Evolutionary conservation across 139 green algal genomes (phyloP).

Genomic region (Asterochloris erici): DNA sequence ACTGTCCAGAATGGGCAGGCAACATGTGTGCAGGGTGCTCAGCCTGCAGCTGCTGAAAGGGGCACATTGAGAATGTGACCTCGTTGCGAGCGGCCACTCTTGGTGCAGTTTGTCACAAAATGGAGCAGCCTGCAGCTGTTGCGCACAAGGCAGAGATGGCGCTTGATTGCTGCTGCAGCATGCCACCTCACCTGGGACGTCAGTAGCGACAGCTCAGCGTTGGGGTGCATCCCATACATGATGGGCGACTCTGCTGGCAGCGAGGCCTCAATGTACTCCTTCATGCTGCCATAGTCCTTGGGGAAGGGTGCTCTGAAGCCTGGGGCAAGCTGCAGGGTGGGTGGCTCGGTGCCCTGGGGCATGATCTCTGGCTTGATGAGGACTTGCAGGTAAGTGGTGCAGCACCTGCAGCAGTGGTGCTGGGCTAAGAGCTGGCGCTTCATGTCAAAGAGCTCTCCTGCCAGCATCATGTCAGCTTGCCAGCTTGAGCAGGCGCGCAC

Average conservation of each 20-base stretch:
- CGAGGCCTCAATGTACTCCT: slow-evolving; percentile 69
- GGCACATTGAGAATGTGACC: too few species aligned
- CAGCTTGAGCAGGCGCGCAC: too few species aligned
- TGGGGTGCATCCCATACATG: slow-evolving; percentile 86
- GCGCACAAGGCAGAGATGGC: too few species aligned
- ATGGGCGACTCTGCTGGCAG: slow-evolving; percentile 76
- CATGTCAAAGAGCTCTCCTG: too few species aligned
- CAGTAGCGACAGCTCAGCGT: slow-evolving; percentile 79
- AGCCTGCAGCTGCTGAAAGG: too few species aligned
- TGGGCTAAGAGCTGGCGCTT: too few species aligned
- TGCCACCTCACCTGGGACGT: slow-evolving; percentile 40
- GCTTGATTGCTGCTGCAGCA: too few species aligned
- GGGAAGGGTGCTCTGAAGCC: slow-evolving; percentile 74
- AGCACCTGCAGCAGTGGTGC: slow-evolving; percentile 34
- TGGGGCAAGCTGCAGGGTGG: slow-evolving; percentile 66
- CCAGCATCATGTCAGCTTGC: too few species aligned
- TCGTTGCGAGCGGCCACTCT: too few species aligned
- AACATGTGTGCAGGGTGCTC: too few species aligned
- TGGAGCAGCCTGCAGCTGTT: too few species aligned
- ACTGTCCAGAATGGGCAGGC: neutral
- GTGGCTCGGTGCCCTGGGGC: slow-evolving; percentile 44
- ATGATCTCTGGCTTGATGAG: slow-evolving; percentile 75
- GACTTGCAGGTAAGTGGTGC: slow-evolving; percentile 82
- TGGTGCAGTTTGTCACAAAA: too few species aligned
- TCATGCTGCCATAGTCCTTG: slow-evolving; percentile 58